Base-by-base conservation (phyloP, 345 rosid species). In the Rhodamnia rubescens region DNA sequence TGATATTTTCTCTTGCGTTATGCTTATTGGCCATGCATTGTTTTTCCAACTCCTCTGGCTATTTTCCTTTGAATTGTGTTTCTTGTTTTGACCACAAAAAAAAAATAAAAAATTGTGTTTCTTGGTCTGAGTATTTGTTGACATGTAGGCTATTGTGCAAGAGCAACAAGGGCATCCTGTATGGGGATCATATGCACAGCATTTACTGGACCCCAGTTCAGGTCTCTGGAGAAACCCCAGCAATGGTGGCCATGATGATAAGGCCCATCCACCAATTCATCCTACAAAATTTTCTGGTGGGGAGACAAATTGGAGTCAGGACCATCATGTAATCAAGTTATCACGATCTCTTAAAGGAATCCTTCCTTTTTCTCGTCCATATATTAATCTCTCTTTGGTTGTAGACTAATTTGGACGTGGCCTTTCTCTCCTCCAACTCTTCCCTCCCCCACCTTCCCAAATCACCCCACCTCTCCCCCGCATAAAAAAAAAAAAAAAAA, bases 221-320 rank as follows among this genome's bases (percentile, higher is more conserved):
- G 94, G 94, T 42, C 95, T 97, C 42, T 97, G 99, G 99, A 94
- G 96, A 93, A 95, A 93, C 89, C 99, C 99, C 83, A 87, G 96
- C 86, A 92, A 88, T 88, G 99, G 98, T 87, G 99, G 99, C 81
- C 99, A 94, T 88, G 99, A 97, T 87, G 99, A 97, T 91, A 95
- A 97, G 90, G 99, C 99, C 59, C 99, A 97, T 87, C 99, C 99
- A 83, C 99, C 99, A 83, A 97, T 97, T 85, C 99, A 97, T 85
- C 99, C 99, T 11, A 95, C 99, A 83, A 97, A 95, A 85, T 97
- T 91, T 93, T 97, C 98, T 74, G 61, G 92, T 78, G 99, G 99
- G 82, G 98, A 97, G 90, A 88, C 85, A 84, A 75, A 90, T 81
- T 97, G 98, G 99, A 97, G 94, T 83, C 94, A 92, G 88, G 98